phyloP scores from a whole-genome alignment of 176 grass and related monocot species.

The Aegilops speltoides region DNA sequence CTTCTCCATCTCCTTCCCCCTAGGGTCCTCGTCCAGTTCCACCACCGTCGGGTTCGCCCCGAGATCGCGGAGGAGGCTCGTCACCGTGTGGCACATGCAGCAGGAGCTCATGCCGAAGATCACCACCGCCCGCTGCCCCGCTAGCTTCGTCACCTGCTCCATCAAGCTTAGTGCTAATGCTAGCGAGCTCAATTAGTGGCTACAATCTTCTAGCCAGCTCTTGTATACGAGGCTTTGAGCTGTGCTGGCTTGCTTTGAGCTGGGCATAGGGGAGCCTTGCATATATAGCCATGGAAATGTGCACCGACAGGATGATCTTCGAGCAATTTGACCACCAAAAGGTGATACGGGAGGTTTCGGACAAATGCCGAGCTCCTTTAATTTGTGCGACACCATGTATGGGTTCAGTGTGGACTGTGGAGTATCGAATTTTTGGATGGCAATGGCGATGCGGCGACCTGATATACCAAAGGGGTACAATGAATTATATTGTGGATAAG shows the following conservation, averaged over 20 bases:
- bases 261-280: not conserved
- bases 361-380: constrained; percentile 14
- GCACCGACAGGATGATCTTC: not conserved
- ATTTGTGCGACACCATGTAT: constrained; percentile 14
- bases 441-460: constrained; percentile 1
- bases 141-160: constrained; percentile 66
- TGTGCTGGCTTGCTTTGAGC: not conserved
- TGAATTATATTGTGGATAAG: too few species aligned
- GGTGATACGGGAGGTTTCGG: not conserved
- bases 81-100: constrained; percentile 81
- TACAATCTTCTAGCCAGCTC: not conserved
- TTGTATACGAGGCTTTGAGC: not conserved
- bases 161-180: not conserved
- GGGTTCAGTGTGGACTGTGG: constrained; percentile 21
- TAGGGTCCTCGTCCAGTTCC: constrained; percentile 40
- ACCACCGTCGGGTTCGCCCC: constrained; percentile 51
- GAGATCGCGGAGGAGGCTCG: constrained; percentile 48
- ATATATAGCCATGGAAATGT: not conserved
- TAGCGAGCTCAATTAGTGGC: not conserved
- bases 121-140: constrained; percentile 64
- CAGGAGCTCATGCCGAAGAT: constrained; percentile 84
- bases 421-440: constrained; percentile 45
- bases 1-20: constrained; percentile 48
- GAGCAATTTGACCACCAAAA: not conserved
- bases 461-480: not conserved